Evolutionary conservation across 164 flowering plant species (phyloP).

Genomic region (Santalum album): DNA sequence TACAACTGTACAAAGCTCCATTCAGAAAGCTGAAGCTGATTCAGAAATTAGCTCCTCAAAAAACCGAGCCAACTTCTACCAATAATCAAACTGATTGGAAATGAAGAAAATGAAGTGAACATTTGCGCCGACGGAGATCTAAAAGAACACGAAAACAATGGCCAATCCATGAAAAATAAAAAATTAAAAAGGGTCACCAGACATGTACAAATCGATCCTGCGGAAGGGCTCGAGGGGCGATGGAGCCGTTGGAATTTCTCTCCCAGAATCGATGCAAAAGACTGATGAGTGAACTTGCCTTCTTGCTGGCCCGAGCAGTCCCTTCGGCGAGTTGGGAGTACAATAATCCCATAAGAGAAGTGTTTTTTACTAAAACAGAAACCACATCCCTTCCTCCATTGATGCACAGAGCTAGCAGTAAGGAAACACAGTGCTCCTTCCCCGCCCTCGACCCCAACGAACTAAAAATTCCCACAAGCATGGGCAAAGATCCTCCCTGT

Average conservation of each 20-base stretch:
- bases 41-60: constrained; percentile 1
- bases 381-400: neutral
- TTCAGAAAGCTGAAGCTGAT: neutral
- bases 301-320: neutral
- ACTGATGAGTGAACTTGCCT: neutral
- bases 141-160: too few species aligned
- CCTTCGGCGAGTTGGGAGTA: neutral
- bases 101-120: neutral
- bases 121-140: neutral
- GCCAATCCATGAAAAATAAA: neutral
- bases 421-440: neutral
- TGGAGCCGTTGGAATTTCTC: neutral
- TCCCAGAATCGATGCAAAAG: neutral
- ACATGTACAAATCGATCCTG: neutral
- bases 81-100: neutral
- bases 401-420: neutral
- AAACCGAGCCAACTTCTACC: neutral
- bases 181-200: neutral
- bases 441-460: neutral
- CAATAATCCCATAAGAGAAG: neutral
- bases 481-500: neutral
- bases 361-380: neutral
- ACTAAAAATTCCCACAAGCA: neutral
- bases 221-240: neutral
- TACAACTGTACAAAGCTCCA: neutral